Base-by-base conservation (phyloP, 202 grass and related monocot genomes). In the Cymbopogon flexuosus region DNA sequence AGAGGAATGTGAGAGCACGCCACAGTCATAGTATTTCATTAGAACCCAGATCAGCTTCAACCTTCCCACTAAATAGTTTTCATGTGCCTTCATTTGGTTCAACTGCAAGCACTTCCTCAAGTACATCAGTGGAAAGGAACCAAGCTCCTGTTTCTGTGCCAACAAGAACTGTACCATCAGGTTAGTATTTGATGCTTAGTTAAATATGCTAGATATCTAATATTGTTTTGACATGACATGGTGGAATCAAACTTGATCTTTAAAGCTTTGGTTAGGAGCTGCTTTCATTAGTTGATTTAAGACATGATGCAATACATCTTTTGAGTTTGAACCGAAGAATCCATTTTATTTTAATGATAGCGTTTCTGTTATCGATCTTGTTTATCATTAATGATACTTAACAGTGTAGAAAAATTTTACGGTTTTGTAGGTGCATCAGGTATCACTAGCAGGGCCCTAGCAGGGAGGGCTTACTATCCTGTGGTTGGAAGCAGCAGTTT, bases 1-100 rank as follows among this genome's bases (percentile, higher is more conserved):
- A 90, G 87, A 99, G 96, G 78, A 99, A 96, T 85, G 90, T 99
- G 39, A 93, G 96, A 85, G 87, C 81, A 52, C 80, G 92, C 3
- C 70, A 87, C 36, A 69, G 64, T 35, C 29, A 57, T 85, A 52
- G 72, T 77, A 57, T 88, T 89, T 78, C 77, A 45, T 27, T 90
- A 64, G 83, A 93, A 81, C 46, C 87, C 35, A 88, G 73, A 79
- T 66, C 82, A 72, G 39, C 75, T 83, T 68, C 81, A 65, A 62
- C 70, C 47, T 52, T 74, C 59, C 72, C 84, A 80, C 47, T 75
- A 72, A 89, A 58, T 22, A 87, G 36, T 54, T 68, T 72, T 79
- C 52, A 77, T 74, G 46, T 33, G 62, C 67, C 41, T 2, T 43
- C 77, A 56, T 78, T 78, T 33, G 73, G 59, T 85, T 87, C 92